phyloP scores from a whole-genome alignment of 2,329 filamentous ascomycete species.

The Endothia cerciana region DNA sequence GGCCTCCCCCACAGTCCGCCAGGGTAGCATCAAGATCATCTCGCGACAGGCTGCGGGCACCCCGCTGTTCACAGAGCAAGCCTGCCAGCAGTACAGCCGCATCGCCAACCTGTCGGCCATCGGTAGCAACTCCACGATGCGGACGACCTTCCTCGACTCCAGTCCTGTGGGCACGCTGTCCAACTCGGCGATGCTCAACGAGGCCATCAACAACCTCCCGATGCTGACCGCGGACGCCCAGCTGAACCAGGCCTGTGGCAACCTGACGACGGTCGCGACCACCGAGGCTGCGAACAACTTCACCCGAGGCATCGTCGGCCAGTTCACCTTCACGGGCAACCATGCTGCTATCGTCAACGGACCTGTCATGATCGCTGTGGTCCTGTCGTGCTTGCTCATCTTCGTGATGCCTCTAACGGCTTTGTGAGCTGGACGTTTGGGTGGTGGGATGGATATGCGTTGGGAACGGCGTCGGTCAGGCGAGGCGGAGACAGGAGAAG shows the following conservation, averaged over 20 bases:
- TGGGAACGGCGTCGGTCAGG: background rate
- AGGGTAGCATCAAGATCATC: slow-evolving; percentile 18
- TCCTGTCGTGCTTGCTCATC: slow-evolving; percentile 10
- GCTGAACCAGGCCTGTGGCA: slow-evolving; percentile 50
- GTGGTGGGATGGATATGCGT: too few relatives aligned
- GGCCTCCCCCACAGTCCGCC: slow-evolving; percentile 14
- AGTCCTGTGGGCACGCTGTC: slow-evolving; percentile 46
- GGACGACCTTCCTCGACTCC: slow-evolving; percentile 49
- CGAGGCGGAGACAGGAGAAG: background rate
- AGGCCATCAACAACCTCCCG: slow-evolving; percentile 42
- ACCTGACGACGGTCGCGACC: slow-evolving; percentile 49
- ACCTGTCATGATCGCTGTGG: slow-evolving; percentile 12
- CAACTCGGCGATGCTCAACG: slow-evolving; percentile 46
- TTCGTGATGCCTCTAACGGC: background rate
- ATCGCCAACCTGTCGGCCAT: slow-evolving; percentile 53
- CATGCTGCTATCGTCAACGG: slow-evolving; percentile 10
- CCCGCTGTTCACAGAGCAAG: slow-evolving; percentile 4
- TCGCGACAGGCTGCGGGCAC: slow-evolving; percentile 15
- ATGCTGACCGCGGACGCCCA: slow-evolving; percentile 43
- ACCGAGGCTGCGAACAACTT: slow-evolving; percentile 49
- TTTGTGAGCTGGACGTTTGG: background rate
- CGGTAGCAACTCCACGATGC: slow-evolving; percentile 49
- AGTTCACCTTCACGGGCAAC: slow-evolving; percentile 32
- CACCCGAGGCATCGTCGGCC: slow-evolving; percentile 45
- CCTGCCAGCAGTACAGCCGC: slow-evolving; percentile 48